Base-by-base conservation (phyloP, 208 protist species). In the Acanthamoeba royreba region DNA sequence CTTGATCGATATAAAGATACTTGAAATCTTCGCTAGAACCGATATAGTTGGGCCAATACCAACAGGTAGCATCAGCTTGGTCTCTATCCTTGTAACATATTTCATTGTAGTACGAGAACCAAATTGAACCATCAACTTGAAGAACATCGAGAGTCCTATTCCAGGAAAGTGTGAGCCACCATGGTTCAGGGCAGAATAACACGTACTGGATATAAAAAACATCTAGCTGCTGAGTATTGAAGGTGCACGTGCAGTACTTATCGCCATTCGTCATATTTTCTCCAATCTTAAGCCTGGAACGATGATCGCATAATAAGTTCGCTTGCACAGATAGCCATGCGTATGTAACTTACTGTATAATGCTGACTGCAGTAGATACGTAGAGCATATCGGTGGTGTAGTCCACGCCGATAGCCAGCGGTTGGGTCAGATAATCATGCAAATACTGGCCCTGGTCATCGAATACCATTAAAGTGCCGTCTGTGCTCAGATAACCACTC, bases 221-320 rank as follows among this genome's bases (percentile, higher is more conserved):
- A 17, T 79, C 35, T 11, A 79, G 38, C 38, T 79, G 19, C 66
- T 79, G 25, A 3, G 66, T 79, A 4, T 33, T 46, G 17, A 79
- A 79, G 35, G 66, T 46, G 66, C 66, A 79, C 66, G 66, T 79
- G 66, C 66, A 79, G 66, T 79, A 79, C 66, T 79, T 79, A 19
- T 79, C 66, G 35, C 66, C 38, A 22, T 8, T 45, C 13, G 66
- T 46, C 66, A 79, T 19, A 19, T 45, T 45, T 19, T 19, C 17
- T 31, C 66, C 66, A 22, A 79, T 79, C 66, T 40, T 19, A 22
- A 45, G 11, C 66, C 66, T 79, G 66, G 19, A 25, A 15, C 2
- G 2, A 31, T n/a, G 38, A 79, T n/a, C n/a, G n/a, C 35, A 31
- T 1, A 2, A 31, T n/a, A n/a, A n/a, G n/a, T n/a, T n/a, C n/a